These are phyloP conservation scores for Aspergillus pseudoterreus DNA, from an alignment of 2,329 filamentous ascomycete species.

Conservation along the genomic window DNA sequence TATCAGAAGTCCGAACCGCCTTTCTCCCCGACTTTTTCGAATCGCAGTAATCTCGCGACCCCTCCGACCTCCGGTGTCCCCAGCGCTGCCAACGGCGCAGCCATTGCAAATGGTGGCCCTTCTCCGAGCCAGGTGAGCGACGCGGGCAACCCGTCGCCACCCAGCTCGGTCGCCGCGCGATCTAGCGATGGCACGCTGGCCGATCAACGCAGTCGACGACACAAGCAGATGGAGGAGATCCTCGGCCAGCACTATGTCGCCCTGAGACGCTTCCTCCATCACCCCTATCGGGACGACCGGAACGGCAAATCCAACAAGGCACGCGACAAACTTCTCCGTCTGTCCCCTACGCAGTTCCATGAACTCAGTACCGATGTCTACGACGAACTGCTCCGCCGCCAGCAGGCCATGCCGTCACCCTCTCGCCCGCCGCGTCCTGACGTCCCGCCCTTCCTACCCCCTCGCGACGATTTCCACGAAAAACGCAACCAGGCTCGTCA, in stretches of 20 bases:
- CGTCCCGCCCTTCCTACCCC: constrained; percentile 68
- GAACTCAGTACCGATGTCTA: constrained; percentile 97
- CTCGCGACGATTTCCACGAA: constrained; percentile 88
- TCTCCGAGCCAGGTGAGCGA: constrained; percentile 24
- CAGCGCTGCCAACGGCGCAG: constrained; percentile 56
- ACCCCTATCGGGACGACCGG: constrained; percentile 68
- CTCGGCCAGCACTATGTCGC: constrained; percentile 78
- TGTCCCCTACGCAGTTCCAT: constrained; percentile 91
- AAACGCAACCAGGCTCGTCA: constrained; percentile 98
- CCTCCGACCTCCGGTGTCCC: constrained; percentile 62
- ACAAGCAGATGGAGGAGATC: constrained; percentile 61
- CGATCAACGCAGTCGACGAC: constrained; percentile 60
- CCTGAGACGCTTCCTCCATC: constrained; percentile 70
- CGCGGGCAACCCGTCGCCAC: constrained; percentile 67
- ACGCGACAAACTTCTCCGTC: constrained; percentile 84
- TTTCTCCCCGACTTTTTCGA: constrained; percentile 49
- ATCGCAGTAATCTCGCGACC: constrained; percentile 54
- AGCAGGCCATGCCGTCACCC: constrained; percentile 57
- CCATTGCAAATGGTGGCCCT: constrained; percentile 17
- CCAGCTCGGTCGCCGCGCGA: constrained; percentile 70
- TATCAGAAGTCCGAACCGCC: constrained; percentile 52
- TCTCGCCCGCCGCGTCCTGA: constrained; percentile 42
- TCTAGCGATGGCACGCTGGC: constrained; percentile 75
- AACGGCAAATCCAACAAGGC: constrained; percentile 80
- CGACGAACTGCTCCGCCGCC: constrained; percentile 86